Conservation (phyloP, 1,284 basidiomycete species). For the Coriolopsis trogii region DNA sequence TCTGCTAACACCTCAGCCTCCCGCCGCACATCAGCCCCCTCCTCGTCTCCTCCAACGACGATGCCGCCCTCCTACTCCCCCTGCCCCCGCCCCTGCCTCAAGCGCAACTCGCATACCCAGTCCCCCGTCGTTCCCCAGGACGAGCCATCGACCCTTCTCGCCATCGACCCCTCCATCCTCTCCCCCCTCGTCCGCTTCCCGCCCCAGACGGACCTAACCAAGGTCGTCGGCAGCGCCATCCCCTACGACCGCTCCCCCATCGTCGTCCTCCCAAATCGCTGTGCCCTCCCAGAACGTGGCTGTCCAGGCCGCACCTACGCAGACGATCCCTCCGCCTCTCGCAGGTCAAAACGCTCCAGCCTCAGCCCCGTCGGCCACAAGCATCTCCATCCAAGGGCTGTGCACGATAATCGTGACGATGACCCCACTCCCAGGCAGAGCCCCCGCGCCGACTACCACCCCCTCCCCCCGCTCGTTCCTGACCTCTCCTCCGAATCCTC, state of each 20-base stretch:
- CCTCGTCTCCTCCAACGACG: slow-evolving; percentile 8
- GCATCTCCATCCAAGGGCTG: slow-evolving; percentile 51
- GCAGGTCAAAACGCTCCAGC: slow-evolving; percentile 16
- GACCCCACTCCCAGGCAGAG: slow-evolving; percentile 28
- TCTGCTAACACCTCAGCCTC: slow-evolving; percentile 14
- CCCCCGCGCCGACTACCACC: slow-evolving; percentile 18
- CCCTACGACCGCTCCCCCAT: slow-evolving; percentile 80
- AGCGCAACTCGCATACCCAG: slow-evolving; percentile 32
- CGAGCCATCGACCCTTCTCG: slow-evolving; percentile 28
- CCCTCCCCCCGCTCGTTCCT: slow-evolving; percentile 54
- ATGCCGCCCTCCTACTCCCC: slow-evolving; percentile 33
- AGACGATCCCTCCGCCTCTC: slow-evolving; percentile 35
- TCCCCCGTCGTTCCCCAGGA: slow-evolving; percentile 22
- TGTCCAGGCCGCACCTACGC: slow-evolving; percentile 70
- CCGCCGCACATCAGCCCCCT: not conserved
- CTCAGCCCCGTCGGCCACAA: slow-evolving; percentile 31
- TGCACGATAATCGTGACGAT: slow-evolving; percentile 26
- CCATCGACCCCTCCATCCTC: slow-evolving; percentile 30
- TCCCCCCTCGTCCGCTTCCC: slow-evolving; percentile 38
- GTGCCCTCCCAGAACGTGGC: slow-evolving; percentile 70
- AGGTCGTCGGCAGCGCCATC: slow-evolving; percentile 54
- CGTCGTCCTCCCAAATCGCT: slow-evolving; percentile 63
- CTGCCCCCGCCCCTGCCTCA: slow-evolving; percentile 46
- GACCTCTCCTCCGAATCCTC: slow-evolving; percentile 58
- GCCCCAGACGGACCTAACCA: slow-evolving; percentile 55